Conservation (phyloP, 495 filamentous ascomycete genomes). For the Penicillium mononematosum region DNA sequence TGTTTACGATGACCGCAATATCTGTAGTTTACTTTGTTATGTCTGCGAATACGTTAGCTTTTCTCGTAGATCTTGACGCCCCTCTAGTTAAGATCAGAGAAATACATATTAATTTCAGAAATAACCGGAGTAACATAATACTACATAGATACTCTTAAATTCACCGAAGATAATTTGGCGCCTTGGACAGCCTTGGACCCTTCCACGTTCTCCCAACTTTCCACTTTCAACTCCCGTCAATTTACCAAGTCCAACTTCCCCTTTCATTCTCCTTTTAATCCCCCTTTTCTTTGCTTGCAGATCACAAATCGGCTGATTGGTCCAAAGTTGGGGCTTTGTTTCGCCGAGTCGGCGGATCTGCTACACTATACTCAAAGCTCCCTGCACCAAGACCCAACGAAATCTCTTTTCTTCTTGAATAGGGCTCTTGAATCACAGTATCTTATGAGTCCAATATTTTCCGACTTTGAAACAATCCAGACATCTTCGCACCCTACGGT, state of each 20-base stretch:
- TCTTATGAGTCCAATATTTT: not conserved
- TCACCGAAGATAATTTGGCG: no score
- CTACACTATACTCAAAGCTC: not conserved
- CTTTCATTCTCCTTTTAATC: not conserved
- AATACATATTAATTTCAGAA: no score
- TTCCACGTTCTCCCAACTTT: no score
- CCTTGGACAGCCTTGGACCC: not conserved
- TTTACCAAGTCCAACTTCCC: not conserved
- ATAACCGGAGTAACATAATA: no score
- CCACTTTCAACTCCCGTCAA: no score
- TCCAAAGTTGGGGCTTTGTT: not conserved
- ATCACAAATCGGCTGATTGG: not conserved
- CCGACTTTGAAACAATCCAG: not conserved
- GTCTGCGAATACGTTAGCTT: not conserved
- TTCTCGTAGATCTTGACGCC: not conserved
- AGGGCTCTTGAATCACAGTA: no score
- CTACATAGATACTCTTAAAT: no score
- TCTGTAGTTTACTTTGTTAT: no score
- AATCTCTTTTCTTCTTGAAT: not conserved
- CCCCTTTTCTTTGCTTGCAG: not conserved
- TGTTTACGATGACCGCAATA: no score
- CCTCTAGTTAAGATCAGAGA: no score
- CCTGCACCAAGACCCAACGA: not conserved
- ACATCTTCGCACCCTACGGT: not conserved
- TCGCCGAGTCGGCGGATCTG: not conserved